Evolutionary conservation across 495 filamentous ascomycete genomes (phyloP).

Genomic region (Daldinia decipiens): DNA sequence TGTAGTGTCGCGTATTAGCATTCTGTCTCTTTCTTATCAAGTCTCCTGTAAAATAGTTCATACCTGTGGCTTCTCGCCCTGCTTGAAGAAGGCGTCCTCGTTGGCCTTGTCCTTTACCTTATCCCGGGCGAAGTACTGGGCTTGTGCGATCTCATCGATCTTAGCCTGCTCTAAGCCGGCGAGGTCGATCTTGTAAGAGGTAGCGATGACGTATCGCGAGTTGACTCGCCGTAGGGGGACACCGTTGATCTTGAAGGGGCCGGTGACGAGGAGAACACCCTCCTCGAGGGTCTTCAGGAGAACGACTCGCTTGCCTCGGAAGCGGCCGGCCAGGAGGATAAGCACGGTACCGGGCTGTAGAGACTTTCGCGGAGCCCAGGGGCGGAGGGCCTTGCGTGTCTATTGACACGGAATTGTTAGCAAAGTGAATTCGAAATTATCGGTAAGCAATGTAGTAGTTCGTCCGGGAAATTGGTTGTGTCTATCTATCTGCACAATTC

Average conservation of each 20-base stretch:
- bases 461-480: conserved; percentile 2
- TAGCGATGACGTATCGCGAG: conserved; percentile 98
- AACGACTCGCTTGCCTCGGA: conserved; percentile 99
- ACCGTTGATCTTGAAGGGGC: conserved; percentile 99
- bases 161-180: conserved; percentile 81
- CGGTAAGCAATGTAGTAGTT: conserved; percentile 9
- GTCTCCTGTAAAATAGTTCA: conserved; percentile 48
- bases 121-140: conserved; percentile 95
- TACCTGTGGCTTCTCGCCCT: conserved; percentile 97
- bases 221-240: conserved; percentile 98
- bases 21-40: neutral
- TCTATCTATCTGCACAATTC: conserved; percentile 1
- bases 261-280: conserved; percentile 98
- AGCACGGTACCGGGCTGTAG: conserved; percentile 94
- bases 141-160: conserved; percentile 82
- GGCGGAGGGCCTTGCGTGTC: conserved; percentile 93
- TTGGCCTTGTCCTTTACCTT: conserved; percentile 89
- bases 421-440: conserved; percentile 5
- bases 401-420: conserved; percentile 56
- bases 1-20: conserved; percentile 59
- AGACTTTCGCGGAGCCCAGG: conserved; percentile 82
- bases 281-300: conserved; percentile 96
- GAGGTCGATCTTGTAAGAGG: conserved; percentile 88
- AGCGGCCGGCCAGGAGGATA: conserved; percentile 98
- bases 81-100: conserved; percentile 98